A percentile compares a stretch with the other conserved stretches of the same genome.
phyloP scores from a whole-genome alignment of 2,329 filamentous ascomycete genomes.

The Chrysoporthe cubensis region DNA sequence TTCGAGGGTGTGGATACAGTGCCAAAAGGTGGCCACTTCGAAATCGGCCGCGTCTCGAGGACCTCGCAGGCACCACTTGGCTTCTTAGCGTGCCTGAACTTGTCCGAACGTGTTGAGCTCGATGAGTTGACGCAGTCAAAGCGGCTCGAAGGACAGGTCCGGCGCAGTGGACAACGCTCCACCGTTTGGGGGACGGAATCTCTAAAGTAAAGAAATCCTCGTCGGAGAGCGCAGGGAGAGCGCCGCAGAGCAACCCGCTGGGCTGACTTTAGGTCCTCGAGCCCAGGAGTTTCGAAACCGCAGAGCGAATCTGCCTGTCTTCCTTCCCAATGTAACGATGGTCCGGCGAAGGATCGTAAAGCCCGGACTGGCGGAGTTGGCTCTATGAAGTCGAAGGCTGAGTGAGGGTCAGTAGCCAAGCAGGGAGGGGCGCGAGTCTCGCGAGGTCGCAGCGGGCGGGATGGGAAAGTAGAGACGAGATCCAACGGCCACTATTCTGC shows the following conservation, averaged over 20 bases:
- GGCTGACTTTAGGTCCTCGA: neutral
- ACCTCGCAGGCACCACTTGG: neutral
- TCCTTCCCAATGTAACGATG: neutral
- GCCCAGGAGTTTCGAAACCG: neutral
- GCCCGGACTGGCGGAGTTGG: neutral
- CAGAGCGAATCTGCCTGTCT: neutral
- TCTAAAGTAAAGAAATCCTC: neutral
- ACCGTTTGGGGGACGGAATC: neutral
- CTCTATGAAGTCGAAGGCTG: neutral
- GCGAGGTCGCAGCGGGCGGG: neutral
- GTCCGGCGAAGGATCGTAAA: neutral
- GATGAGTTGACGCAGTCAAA: neutral
- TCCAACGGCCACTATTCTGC: neutral
- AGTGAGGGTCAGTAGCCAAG: slow-evolving; percentile 1
- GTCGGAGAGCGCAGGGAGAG: neutral
- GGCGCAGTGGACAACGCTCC: neutral
- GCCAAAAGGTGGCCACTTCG: neutral
- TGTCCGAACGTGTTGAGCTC: neutral
- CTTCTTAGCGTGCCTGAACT: neutral
- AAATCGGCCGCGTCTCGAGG: slow-evolving; percentile 6
- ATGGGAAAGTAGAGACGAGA: neutral
- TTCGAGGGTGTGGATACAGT: slow-evolving; percentile 2
- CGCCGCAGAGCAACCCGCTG: neutral
- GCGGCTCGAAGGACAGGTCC: neutral
- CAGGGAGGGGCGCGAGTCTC: neutral